These are phyloP conservation scores for Irpex sp. DNA, from an alignment of 1,284 basidiomycete species.

Conservation along the genomic window DNA sequence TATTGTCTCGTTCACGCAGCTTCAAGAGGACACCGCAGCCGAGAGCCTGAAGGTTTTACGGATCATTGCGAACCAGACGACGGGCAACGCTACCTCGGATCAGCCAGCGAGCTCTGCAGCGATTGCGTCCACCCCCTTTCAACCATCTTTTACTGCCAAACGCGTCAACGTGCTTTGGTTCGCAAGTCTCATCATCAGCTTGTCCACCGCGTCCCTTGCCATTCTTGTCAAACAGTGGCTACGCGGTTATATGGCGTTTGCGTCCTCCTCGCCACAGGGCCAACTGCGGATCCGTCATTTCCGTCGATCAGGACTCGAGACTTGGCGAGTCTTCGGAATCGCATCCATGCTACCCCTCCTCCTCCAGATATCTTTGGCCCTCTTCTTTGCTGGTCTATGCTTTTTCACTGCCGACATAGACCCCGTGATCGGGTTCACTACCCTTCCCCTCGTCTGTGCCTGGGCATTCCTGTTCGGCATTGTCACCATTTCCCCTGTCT, in stretches of 20 bases:
- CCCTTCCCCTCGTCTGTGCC: background rate
- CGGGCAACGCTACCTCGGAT: background rate
- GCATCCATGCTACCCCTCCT: conserved; percentile 15
- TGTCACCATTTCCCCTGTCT: background rate
- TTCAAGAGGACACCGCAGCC: background rate
- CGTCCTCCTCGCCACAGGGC: background rate
- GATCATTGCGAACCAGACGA: no score
- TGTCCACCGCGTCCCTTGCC: conserved; percentile 13
- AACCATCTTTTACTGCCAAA: background rate
- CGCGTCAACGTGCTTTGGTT: conserved; percentile 15
- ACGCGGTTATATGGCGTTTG: conserved; percentile 3
- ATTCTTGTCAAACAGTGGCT: conserved; percentile 18
- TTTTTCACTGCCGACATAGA: conserved; percentile 9
- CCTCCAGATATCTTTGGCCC: conserved; percentile 10
- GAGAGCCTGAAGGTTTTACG: no score
- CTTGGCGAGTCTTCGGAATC: conserved; percentile 12
- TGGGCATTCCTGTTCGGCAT: background rate
- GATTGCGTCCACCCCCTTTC: background rate
- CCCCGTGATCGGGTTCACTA: background rate
- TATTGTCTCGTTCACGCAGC: conserved; percentile 6
- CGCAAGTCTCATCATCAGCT: conserved; percentile 13
- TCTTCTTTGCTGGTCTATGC: conserved; percentile 16
- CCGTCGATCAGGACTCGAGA: conserved; percentile 4
- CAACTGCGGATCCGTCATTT: conserved; percentile 5
- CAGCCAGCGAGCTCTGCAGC: background rate